These are phyloP conservation scores for Verticillium albo-atrum DNA, from an alignment of 2,329 filamentous ascomycete species.

Conservation along the genomic window DNA sequence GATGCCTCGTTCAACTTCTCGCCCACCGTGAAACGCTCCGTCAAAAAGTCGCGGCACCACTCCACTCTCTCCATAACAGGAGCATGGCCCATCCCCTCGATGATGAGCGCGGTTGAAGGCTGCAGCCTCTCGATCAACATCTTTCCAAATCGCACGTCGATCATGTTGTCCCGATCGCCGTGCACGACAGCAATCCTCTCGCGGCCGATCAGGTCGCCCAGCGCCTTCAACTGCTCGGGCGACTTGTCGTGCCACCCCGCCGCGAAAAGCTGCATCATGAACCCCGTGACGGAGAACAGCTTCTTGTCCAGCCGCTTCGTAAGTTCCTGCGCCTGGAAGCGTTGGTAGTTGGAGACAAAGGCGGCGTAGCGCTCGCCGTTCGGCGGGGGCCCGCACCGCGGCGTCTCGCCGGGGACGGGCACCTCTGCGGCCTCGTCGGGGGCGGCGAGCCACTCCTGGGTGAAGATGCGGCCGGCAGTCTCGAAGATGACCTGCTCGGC, in stretches of 20 bases:
- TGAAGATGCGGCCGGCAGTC: slow-evolving; percentile 64
- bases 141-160: slow-evolving; percentile 64
- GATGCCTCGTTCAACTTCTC: slow-evolving; percentile 32
- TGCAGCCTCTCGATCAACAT: slow-evolving; percentile 61
- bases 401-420: slow-evolving; percentile 38
- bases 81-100: slow-evolving; percentile 73
- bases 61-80: slow-evolving; percentile 64
- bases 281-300: slow-evolving; percentile 61
- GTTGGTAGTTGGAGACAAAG: slow-evolving; percentile 75
- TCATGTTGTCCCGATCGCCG: slow-evolving; percentile 73
- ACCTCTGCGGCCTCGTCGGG: slow-evolving; percentile 53
- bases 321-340: slow-evolving; percentile 76
- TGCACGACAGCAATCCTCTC: slow-evolving; percentile 74
- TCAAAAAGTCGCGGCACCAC: slow-evolving; percentile 65
- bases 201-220: slow-evolving; percentile 67
- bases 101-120: slow-evolving; percentile 57
- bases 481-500: slow-evolving; percentile 62
- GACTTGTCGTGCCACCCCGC: slow-evolving; percentile 78
- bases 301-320: slow-evolving; percentile 60
- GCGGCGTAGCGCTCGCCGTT: slow-evolving; percentile 34
- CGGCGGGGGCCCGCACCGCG: slow-evolving; percentile 26
- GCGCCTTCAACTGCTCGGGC: slow-evolving; percentile 55
- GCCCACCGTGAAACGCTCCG: slow-evolving; percentile 49
- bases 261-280: slow-evolving; percentile 73
- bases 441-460: slow-evolving; percentile 53